Evolutionary conservation across 192 early-diverging fungal species (phyloP), one percentile per base, ranked within the genome.

Genomic region (Podila verticillata): DNA sequence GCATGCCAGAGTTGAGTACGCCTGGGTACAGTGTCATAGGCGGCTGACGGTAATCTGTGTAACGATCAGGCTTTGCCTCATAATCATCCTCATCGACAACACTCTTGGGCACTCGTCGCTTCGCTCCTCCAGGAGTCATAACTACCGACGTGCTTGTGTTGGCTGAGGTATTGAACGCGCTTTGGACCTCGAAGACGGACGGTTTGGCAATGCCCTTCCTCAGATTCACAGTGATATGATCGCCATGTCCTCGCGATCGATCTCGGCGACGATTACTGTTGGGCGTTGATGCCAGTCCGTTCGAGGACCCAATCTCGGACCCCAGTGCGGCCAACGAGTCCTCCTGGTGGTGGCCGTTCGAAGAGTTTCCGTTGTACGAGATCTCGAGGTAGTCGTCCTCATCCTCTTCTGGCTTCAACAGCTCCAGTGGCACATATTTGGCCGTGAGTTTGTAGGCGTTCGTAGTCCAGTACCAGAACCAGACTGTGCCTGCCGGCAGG

Each of bases 1-100:
- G 84, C 87, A 95, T 83, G 1, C 93, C 91, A 17, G 91, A 88
- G 60, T 95, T 92, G 20, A 95, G 72, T 8, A 95, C 86, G n/a
- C 93, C 93, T 15, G 88, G 73, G 31, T 90, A 85, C 31, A 95
- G 68, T 1, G 89, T 88, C 84, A 92, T 91, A 3, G 93, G 91
- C 3, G 93, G 93, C 70, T 95, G 89, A 31, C 58, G 82, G 68
- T 89, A 95, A 65, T 95, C 91, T 8, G 93, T 95, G 51, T 84
- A 91, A 36, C 86, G 73, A 63, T 90, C 88, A 2, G 92, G 84
- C 20, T 84, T 86, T 2, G 91, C 90, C 26, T 85, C 81, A 48
- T 87, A 90, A 54, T 92, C 87, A 20, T 93, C 85, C 29, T 93
- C 89, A 63, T 93, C 91, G 8, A 88, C 73, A 0, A 86, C 74